Evolutionary conservation across 805 yeast species (phyloP), one percentile per base, ranked within the genome.

Genomic region (Ogataea siamensis): DNA sequence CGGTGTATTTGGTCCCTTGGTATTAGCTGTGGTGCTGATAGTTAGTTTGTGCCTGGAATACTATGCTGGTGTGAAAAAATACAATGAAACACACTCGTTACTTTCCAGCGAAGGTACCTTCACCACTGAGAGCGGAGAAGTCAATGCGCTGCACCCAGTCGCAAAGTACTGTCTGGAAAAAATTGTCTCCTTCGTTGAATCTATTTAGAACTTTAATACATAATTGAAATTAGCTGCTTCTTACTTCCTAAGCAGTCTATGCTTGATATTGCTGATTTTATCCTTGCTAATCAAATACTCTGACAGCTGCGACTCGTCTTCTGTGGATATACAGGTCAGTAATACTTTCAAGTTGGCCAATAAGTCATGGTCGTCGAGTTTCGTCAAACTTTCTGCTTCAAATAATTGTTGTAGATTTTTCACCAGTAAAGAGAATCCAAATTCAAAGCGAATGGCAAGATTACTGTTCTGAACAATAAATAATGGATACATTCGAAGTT

Each of bases 1-100:
- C 65, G 89, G 87, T 32, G 81, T 94, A 37, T 55, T 84, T 40
- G 99, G 99, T 9, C 99, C 99, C 0, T 57, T 93, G 35, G 67
- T 89, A 11, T 73, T 93, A 28, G 86, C 93, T 4, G 43, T 69
- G 17, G 88, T 86, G 9, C 73, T 91, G 42, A 62, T 83, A 6
- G 51, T 74, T 31, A 83, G 91, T 4, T 69, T 91, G 51, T 55
- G 73, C 7, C 58, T 87, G 46, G 89, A 89, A 62, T 91, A 88
- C 53, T 67, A 73, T 20, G 77, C 80, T 38, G 87, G 93, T 10
- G 68, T 79, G 58, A 71, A 51, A 32, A 60, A 55, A 32, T 56
- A 52, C 48, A 57, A 50, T 18, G 50, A 46, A 3, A 52, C 53
- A 26, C 45, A 50, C 33, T 42, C 43, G 2, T 34, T 52, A 28